These are phyloP conservation scores for Exophiala lecanii-corni DNA, from an alignment of 2,329 filamentous ascomycete species.

Conservation along the genomic window DNA sequence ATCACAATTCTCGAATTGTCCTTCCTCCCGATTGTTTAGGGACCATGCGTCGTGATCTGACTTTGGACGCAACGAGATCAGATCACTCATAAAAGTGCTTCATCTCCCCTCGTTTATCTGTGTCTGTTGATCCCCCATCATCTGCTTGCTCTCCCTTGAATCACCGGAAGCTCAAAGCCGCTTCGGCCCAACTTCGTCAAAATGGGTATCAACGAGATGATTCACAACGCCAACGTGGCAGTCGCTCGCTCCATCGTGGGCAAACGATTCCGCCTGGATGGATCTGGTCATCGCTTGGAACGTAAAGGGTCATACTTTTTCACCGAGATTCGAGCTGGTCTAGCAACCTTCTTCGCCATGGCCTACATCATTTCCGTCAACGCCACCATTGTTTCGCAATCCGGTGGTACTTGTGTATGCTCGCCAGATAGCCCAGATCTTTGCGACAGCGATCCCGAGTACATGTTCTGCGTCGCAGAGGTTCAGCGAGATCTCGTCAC, in stretches of 20 bases:
- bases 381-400: slow-evolving; percentile 66
- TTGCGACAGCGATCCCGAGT: slow-evolving; percentile 48
- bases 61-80: no score
- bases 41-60: no score
- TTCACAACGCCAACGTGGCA: slow-evolving; percentile 48
- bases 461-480: slow-evolving; percentile 45
- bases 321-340: slow-evolving; percentile 76
- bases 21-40: no score
- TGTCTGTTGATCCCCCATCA: neutral
- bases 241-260: slow-evolving; percentile 65
- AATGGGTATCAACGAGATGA: slow-evolving; percentile 26
- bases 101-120: neutral
- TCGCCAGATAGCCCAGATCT: slow-evolving; percentile 36
- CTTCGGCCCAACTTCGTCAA: no score
- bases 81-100: neutral
- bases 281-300: slow-evolving; percentile 69
- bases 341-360: slow-evolving; percentile 78
- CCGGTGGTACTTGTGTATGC: slow-evolving; percentile 73
- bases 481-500: slow-evolving; percentile 77
- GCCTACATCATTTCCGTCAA: slow-evolving; percentile 72
- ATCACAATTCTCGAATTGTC: neutral
- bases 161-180: neutral
- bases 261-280: slow-evolving; percentile 73
- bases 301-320: slow-evolving; percentile 73
- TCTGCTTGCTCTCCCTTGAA: neutral